Conservation (phyloP, 2,329 filamentous ascomycete species). For the Aspergillus sp. region DNA sequence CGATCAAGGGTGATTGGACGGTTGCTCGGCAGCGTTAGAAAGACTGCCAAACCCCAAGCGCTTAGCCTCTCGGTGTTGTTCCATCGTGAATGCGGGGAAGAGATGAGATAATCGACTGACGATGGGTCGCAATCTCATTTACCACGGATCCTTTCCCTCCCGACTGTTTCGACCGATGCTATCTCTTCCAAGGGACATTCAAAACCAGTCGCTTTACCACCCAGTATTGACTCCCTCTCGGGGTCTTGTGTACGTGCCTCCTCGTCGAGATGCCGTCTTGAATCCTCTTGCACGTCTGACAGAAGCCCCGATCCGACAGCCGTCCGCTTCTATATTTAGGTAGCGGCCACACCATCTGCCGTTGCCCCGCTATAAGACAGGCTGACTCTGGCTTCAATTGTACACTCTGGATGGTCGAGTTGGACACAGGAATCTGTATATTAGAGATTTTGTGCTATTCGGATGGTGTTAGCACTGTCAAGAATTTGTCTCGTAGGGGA, state of each 20-base stretch:
- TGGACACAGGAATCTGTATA: too few species aligned
- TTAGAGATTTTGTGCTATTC: too few species aligned
- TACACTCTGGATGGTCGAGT: too few species aligned
- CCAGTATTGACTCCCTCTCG: too few species aligned
- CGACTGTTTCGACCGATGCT: slow-evolving; percentile 5
- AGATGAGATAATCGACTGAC: neutral
- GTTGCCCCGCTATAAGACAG: too few species aligned
- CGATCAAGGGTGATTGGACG: too few species aligned
- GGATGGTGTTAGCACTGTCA: too few species aligned
- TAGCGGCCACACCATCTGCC: neutral
- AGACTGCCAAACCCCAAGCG: too few species aligned
- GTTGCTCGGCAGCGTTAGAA: too few species aligned
- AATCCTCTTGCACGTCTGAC: neutral
- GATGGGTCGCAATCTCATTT: slow-evolving; percentile 6
- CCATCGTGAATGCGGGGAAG: slow-evolving; percentile 10
- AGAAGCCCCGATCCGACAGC: slow-evolving; percentile 1
- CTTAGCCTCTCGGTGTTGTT: neutral
- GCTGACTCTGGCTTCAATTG: neutral
- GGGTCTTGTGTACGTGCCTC: too few species aligned
- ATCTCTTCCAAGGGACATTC: neutral
- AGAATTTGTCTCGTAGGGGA: too few species aligned
- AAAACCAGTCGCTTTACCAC: neutral
- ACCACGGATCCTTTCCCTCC: slow-evolving; percentile 6
- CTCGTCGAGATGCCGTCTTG: too few species aligned
- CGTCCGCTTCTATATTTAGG: slow-evolving; percentile 6